phyloP scores from a whole-genome alignment of 208 protist species.

The Phytomonas francai region DNA sequence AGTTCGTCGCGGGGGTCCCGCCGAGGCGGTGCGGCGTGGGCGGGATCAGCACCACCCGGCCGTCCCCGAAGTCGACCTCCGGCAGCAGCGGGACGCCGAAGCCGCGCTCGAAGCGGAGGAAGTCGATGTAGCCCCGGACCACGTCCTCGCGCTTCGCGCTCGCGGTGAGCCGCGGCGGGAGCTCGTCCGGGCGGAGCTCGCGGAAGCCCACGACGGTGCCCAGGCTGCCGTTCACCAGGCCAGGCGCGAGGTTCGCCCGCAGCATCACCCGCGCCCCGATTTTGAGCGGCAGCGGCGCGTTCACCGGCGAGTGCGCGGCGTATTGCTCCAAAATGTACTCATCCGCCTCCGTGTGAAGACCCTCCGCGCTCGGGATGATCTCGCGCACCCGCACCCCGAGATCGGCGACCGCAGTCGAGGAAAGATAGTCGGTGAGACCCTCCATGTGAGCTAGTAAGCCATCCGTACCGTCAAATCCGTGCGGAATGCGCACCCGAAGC shows the following conservation, averaged over 20 bases:
- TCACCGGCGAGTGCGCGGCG: conserved; percentile 45
- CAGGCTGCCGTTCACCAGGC: conserved; percentile 80
- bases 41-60: conserved; percentile 37
- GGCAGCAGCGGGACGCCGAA: conserved; percentile 47
- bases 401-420: conserved; percentile 6
- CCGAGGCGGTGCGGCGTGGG: conserved; percentile 62
- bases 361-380: conserved; percentile 42
- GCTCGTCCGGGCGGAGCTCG: conserved; percentile 22
- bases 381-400: conserved; percentile 49
- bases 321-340: conserved; percentile 60
- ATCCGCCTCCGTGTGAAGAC: conserved; percentile 73
- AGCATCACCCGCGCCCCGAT: conserved; percentile 82
- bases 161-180: conserved; percentile 34
- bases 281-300: conserved; percentile 40
- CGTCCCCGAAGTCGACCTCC: conserved; percentile 69
- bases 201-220: conserved; percentile 81
- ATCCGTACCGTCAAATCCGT: conserved; percentile 25
- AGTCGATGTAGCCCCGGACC: conserved; percentile 52
- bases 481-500: conserved; percentile 69
- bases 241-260: conserved; percentile 53
- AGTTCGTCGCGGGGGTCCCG: conserved; percentile 62
- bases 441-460: conserved; percentile 5
- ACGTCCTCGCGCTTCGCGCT: conserved; percentile 28
- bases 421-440: conserved; percentile 11
- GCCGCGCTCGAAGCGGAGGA: conserved; percentile 54